These are phyloP conservation scores for Phaeotremella fagi DNA, from an alignment of 768 basidiomycete genomes.

Conservation along the genomic window DNA sequence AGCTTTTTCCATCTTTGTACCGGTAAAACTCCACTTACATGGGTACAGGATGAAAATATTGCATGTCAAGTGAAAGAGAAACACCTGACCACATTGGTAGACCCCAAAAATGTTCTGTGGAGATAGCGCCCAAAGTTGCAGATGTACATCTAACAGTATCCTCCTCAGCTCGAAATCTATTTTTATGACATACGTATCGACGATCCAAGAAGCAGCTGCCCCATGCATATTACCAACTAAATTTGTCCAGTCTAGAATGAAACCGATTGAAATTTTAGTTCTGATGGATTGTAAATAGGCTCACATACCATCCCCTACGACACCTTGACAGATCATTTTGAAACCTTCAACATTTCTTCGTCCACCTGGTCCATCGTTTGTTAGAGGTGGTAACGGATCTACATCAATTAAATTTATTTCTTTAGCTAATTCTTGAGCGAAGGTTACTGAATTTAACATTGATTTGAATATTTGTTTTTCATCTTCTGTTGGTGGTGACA, in stretches of 20 bases:
- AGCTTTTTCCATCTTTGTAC: neutral
- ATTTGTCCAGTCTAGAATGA: slow-evolving; percentile 31
- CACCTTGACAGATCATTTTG: slow-evolving; percentile 6
- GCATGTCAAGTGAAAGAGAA: slow-evolving; percentile 22
- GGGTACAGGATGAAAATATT: slow-evolving; percentile 27
- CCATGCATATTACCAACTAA: slow-evolving; percentile 24
- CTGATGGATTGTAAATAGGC: too few relatives aligned
- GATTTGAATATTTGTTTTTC: slow-evolving; percentile 14
- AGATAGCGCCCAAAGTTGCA: slow-evolving; percentile 21
- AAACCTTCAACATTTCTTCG: slow-evolving; percentile 24
- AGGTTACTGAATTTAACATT: slow-evolving; percentile 6
- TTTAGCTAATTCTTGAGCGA: neutral
- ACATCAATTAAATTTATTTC: slow-evolving; percentile 12
- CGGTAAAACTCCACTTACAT: slow-evolving; percentile 8
- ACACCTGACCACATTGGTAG: slow-evolving; percentile 28
- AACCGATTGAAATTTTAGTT: too few relatives aligned
- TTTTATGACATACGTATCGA: slow-evolving; percentile 27
- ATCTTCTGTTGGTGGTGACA: slow-evolving; percentile 13
- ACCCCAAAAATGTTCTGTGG: slow-evolving; percentile 37
- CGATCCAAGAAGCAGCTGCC: slow-evolving; percentile 26
- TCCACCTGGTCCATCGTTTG: slow-evolving; percentile 23
- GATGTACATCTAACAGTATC: slow-evolving; percentile 26
- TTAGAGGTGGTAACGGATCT: slow-evolving; percentile 17
- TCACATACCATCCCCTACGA: slow-evolving; percentile 18
- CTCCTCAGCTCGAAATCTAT: neutral